Percentiles rank a stretch among this genome's conserved stretches.
Evolutionary conservation across 345 rosid species (phyloP).

Genomic region (Erysimum cheiranthoides): DNA sequence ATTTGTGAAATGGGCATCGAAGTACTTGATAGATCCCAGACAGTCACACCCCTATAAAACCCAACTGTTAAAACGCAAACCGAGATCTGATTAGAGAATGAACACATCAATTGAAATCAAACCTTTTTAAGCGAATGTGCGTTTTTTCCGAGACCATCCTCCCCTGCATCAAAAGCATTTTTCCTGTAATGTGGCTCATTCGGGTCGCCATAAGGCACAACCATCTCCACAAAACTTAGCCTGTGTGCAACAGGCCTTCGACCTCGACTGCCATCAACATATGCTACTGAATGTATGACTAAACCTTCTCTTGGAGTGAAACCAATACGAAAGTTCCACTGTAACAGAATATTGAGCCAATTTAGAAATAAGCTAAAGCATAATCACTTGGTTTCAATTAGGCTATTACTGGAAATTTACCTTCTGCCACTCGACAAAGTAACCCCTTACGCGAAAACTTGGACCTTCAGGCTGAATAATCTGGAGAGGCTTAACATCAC

Average conservation of each 20-base stretch:
- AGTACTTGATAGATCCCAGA: constrained; percentile 84
- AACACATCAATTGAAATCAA: constrained; percentile 30
- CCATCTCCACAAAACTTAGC: constrained; percentile 95
- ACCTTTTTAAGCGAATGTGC: constrained; percentile 98
- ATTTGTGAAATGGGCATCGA: constrained; percentile 88
- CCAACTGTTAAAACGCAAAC: constrained; percentile 23
- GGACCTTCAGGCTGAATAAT: constrained; percentile 95
- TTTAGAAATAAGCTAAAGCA: constrained; percentile 29
- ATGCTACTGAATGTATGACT: constrained; percentile 90
- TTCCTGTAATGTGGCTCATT: constrained; percentile 93
- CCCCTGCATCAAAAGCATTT: constrained; percentile 98
- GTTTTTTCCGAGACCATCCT: constrained; percentile 94
- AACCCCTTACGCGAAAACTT: constrained; percentile 82
- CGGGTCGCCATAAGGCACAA: constrained; percentile 97
- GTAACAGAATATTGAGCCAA: constrained; percentile 42
- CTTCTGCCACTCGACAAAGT: constrained; percentile 94
- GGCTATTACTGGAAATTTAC: constrained; percentile 44
- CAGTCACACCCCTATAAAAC: constrained; percentile 82
- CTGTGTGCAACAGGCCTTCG: constrained; percentile 90
- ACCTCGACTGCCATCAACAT: constrained; percentile 88
- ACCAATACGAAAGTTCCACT: constrained; percentile 97
- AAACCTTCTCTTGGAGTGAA: constrained; percentile 93
- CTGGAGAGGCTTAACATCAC: constrained; percentile 87
- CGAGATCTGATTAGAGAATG: constrained; percentile 17
- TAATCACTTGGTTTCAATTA: constrained; percentile 13